Base-by-base conservation (phyloP, 129 eudicot species). In the Erigeron canadensis region DNA sequence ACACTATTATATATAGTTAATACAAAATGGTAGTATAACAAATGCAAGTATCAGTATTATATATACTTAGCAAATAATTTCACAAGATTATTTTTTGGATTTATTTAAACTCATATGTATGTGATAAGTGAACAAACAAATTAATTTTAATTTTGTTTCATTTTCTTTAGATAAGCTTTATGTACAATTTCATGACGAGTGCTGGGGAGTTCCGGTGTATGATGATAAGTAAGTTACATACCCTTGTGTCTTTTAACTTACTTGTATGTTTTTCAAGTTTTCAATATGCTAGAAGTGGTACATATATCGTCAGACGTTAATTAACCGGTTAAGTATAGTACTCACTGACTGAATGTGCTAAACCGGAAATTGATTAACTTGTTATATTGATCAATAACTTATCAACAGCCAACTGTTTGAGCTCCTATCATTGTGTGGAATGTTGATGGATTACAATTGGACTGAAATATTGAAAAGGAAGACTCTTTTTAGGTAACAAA, bases 121-220 rank as follows among this genome's bases (percentile, higher is more conserved):
- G 58, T 53, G 23, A 50, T 50, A 6, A 15, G 34, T 28, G 34
- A 28, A 28, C 34, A 28, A 2, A 48, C 73, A 47, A 17, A 47
- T 44, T 48, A 53, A 44, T 40, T 57, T 48, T 42, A 10, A 51
- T 53, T 10, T 21, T 23, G 38, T 44, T 59, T 63, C 17, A 46
- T 37, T 73, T 77, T 45, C 39, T 63, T 50, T 96, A 95, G 99
- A 95, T 82, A 90, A 84, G 64, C 84, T 76, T 19, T 95, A 95
- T 55, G 97, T 95, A 70, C 87, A 89, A 65, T 95, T 95, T 67
- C 99, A 95, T 53, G 99, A 95, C 63, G 99, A 95, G 63, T 91
- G 96, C 82, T 95, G 99, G 99, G 99, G 99, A 79, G 96, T 90
- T 82, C 99, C 97, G 5, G 95, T 88, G 47, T 95, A 90, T 82